These are phyloP conservation scores for Trametopsis cervina DNA, from an alignment of 768 basidiomycete species.

Conservation along the genomic window DNA sequence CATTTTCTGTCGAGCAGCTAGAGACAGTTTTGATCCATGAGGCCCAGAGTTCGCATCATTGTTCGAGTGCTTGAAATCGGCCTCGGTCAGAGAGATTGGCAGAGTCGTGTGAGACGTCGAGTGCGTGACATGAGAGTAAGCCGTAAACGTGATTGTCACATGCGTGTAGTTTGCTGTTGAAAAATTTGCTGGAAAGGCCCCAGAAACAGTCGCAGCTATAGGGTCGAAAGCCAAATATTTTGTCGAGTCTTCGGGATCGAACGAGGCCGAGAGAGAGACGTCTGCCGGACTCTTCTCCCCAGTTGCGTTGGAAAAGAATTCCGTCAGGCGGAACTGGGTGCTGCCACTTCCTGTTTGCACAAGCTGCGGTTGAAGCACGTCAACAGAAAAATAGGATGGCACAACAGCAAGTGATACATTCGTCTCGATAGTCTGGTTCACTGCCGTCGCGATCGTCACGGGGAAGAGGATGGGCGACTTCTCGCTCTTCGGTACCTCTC, in stretches of 20 bases:
- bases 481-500: constrained; percentile 43
- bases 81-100: constrained; percentile 38
- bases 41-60: constrained; percentile 4
- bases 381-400: constrained; percentile 63
- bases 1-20: constrained; percentile 39
- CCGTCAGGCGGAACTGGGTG: constrained; percentile 46
- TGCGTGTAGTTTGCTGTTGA: constrained; percentile 24
- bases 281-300: constrained; percentile 29
- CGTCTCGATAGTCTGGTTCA: constrained; percentile 62
- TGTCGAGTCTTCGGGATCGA: constrained; percentile 41
- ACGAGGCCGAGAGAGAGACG: constrained; percentile 47
- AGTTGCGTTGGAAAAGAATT: constrained; percentile 49
- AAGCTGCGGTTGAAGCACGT: constrained; percentile 49
- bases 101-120: constrained; percentile 65
- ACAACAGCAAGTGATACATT: constrained; percentile 60
- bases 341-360: constrained; percentile 42
- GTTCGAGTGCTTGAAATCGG: constrained; percentile 32
- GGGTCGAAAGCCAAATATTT: constrained; percentile 51
- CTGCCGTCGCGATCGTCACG: constrained; percentile 51
- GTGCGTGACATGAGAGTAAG: constrained; percentile 58
- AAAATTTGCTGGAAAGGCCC: constrained; percentile 46
- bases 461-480: constrained; percentile 38
- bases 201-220: constrained; percentile 38
- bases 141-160: constrained; percentile 54
- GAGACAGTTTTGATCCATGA: constrained; percentile 23